Percentiles rank a stretch among this genome's conserved stretches.
Evolutionary conservation across 352 stramenopile species (phyloP).

Genomic region (Pythium utonaiense): DNA sequence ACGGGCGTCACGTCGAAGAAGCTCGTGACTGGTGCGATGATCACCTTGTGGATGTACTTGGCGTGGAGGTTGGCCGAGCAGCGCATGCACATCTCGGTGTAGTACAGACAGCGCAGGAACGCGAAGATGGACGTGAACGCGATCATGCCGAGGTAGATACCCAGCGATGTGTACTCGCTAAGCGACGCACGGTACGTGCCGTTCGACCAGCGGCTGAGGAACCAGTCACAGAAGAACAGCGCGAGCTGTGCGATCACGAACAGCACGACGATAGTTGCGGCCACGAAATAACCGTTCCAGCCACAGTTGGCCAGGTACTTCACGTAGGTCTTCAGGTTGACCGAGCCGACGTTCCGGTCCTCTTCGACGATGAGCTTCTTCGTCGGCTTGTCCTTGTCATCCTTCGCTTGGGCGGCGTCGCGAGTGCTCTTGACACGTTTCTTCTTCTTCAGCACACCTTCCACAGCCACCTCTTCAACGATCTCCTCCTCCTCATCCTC

Average conservation of each 20-base stretch:
- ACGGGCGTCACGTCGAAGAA: slow-evolving; percentile 40
- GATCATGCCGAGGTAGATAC: slow-evolving; percentile 40
- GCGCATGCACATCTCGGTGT: slow-evolving; percentile 46
- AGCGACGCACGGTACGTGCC: slow-evolving; percentile 17
- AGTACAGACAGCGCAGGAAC: slow-evolving; percentile 39
- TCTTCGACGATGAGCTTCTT: slow-evolving; percentile 41
- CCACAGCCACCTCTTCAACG: neutral
- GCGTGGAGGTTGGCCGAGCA: slow-evolving; percentile 42
- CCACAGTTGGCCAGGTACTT: slow-evolving; percentile 47
- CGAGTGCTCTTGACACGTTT: slow-evolving; percentile 1
- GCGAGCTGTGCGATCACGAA: slow-evolving; percentile 41
- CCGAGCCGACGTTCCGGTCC: slow-evolving; percentile 37
- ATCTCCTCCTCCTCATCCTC: neutral
- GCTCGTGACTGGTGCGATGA: slow-evolving; percentile 27
- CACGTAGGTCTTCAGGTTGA: slow-evolving; percentile 40
- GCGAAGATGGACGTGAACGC: slow-evolving; percentile 27
- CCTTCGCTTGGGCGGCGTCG: neutral
- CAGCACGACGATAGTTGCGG: slow-evolving; percentile 23
- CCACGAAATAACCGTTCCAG: slow-evolving; percentile 39
- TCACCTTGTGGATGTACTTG: slow-evolving; percentile 39
- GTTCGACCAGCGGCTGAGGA: slow-evolving; percentile 47
- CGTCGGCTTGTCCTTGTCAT: neutral
- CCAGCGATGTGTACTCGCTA: slow-evolving; percentile 31
- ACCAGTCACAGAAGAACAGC: slow-evolving; percentile 52
- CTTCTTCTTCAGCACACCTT: neutral